Evolutionary conservation across 768 basidiomycete genomes (phyloP), one percentile per base, ranked within the genome.

Genomic region (Scleroderma citrinum): DNA sequence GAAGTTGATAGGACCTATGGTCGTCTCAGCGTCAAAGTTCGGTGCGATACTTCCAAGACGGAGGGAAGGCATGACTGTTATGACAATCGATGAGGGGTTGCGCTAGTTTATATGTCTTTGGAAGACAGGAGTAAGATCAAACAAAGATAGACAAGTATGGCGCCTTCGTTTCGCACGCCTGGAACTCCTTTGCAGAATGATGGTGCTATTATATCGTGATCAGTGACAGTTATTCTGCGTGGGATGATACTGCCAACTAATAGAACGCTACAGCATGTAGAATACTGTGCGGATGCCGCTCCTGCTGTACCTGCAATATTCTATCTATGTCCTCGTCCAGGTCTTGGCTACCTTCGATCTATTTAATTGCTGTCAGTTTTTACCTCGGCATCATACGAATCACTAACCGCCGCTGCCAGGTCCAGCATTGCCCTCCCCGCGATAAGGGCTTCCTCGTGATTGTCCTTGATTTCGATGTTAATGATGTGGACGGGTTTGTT

Each of bases 381-480:
- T 37, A 12, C 19, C 30, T 21, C 30, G 10, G 13, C 13, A n/a
- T 51, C 30, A 23, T 43, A 36, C 47, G 39, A 48, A 8, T 26
- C 16, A 76, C 91, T 71, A 60, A 96, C 95, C 47, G 93, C 87
- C 42, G 81, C 74, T 7, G 92, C 92, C 19, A 99, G 73, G 60
- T 95, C 94, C 24, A 98, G 73, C 64, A 98, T 93, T 2, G 95
- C 93, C 66, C 85, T 90, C 16, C 96, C 95, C 21, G 96, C 96
- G 55, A 97, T 92, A 41, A 87, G 74, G 1, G 96, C 96, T 68
- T 99, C 96, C 75, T 98, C 96, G 59, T 97, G 94, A 62, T 96
- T 98, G 69, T 99, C 96, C 72, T 90, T 96, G 69, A 98, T 98
- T 63, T 99, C 96, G 52, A 98, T 81, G 68, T 99, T 99, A 61